Evolutionary conservation across 768 basidiomycete species (phyloP), one percentile per base, ranked within the genome.

Genomic region (Coprinellus aureogranulatus): DNA sequence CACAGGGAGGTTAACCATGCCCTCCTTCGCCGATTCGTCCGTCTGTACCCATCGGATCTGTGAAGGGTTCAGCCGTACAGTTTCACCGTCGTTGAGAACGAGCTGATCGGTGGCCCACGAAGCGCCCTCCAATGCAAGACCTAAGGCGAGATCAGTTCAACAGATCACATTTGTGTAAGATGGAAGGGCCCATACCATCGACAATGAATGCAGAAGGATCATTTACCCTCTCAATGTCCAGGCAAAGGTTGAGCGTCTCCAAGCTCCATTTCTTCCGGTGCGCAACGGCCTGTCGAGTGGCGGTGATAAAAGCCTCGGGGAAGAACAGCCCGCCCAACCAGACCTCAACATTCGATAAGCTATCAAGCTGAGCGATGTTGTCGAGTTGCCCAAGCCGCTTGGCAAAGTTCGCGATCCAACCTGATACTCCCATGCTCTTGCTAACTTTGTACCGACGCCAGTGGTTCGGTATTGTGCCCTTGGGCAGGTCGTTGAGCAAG

Each of bases 241-340:
- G 77, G 56, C 87, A 75, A 37, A 98, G 72, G 56, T 83, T 77
- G 64, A 98, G 70, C 8, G 92, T 93, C 72, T 99, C 96, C 61
- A 99, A 74, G 71, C 93, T 95, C 89, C 92, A 92, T 62, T 87
- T 86, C 75, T 89, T 93, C 55, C 87, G 80, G 68, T 98, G 95
- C 2, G 96, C 97, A 4, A 94, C 90, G n/a, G 92, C 86, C 71
- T 99, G 96, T 51, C 96, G 82, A 2, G 94, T 95, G 1, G 96
- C 96, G 0, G 96, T 98, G 65, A 98, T 82, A 69, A 94, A 98
- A 2, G 94, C 95, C 67, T 95, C 92, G 0, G 96, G 97, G 82
- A 91, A 94, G 81, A 98, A 98, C 56, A 99, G 72, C 0, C 92
- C 91, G 23, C 96, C 94, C 14, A 98, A 83, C 90, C 92, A 93